Base-by-base conservation (phyloP, 2,329 filamentous ascomycete genomes). In the Emergomyces orientalis region DNA sequence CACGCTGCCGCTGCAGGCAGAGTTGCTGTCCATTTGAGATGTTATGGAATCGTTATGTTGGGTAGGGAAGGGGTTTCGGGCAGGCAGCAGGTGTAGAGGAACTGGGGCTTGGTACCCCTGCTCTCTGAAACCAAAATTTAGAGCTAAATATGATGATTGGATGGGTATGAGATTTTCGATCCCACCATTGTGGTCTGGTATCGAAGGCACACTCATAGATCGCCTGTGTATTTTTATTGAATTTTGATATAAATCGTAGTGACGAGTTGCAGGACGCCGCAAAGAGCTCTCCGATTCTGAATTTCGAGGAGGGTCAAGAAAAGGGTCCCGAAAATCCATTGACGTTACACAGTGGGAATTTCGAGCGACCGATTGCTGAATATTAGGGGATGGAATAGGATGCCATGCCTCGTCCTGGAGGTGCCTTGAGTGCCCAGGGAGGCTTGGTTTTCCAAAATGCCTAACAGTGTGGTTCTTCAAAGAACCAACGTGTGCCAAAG, bases 1-100 rank as follows among this genome's bases (percentile, higher is more conserved):
- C 1, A 72, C 60, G 56, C 66, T 73, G 62, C 71, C 72, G 27
- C 70, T 70, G 19, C 68, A 61, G 39, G 69, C 71, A 27, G 62
- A 63, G n/a, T 66, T 64, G 51, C 6, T 37, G n/a, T 41, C n/a
- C 25, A 60, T 59, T n/a, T 62, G 63, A 11, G 57, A 61, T 30
- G 55, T 27, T 34, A 47, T 34, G 27, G 57, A 59, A 17, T 47
- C 19, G 8, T 47, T 59, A 25, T 41, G 57, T 25, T 25, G 41
- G 47, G 17, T 9, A 43, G 41, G 27, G 14, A 14, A 30, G 13
- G 41, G 27, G 17, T 4, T 9, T 30, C 25, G 8, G 25, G 25
- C 8, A n/a, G 27, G 41, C 22, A 43, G 2, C 22, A n/a, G n/a
- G 22, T 39, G 39, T 3, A 37, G n/a, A n/a, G 56, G 37, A 17